Conservation (phyloP, 768 basidiomycete genomes). For the Kwoniella pini region DNA sequence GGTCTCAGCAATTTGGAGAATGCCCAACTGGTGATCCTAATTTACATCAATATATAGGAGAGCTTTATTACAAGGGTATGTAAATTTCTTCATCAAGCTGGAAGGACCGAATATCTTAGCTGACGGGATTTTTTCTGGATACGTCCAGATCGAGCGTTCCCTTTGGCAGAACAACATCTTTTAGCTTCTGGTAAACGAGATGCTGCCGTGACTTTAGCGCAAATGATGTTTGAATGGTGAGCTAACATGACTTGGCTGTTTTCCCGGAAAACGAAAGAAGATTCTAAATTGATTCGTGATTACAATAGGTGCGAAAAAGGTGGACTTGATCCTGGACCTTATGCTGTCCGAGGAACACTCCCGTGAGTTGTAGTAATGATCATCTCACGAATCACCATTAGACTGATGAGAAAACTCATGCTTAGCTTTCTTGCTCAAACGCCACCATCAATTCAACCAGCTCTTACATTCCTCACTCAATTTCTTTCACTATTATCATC, state of each 20-base stretch:
- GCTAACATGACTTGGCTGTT: background rate
- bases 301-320: constrained; percentile 44
- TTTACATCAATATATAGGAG: constrained; percentile 86
- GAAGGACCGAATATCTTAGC: too few species aligned
- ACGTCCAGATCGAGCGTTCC: constrained; percentile 69
- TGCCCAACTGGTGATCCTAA: constrained; percentile 84
- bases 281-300: background rate
- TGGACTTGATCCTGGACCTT: constrained; percentile 65
- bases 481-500: constrained; percentile 68
- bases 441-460: constrained; percentile 88
- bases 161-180: constrained; percentile 75
- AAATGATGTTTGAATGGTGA: constrained; percentile 81
- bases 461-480: constrained; percentile 84
- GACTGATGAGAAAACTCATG: too few species aligned
- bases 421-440: constrained; percentile 63
- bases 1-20: constrained; percentile 76
- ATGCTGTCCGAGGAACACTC: constrained; percentile 80
- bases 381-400: too few species aligned
- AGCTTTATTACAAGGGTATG: constrained; percentile 60
- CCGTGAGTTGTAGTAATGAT: too few species aligned
- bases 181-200: constrained; percentile 85
- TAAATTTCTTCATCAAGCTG: background rate
- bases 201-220: constrained; percentile 79
- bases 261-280: background rate
- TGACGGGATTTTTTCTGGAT: too few species aligned